Base-by-base conservation (phyloP, 768 basidiomycete species). In the Sistotremastrum suecicum region DNA sequence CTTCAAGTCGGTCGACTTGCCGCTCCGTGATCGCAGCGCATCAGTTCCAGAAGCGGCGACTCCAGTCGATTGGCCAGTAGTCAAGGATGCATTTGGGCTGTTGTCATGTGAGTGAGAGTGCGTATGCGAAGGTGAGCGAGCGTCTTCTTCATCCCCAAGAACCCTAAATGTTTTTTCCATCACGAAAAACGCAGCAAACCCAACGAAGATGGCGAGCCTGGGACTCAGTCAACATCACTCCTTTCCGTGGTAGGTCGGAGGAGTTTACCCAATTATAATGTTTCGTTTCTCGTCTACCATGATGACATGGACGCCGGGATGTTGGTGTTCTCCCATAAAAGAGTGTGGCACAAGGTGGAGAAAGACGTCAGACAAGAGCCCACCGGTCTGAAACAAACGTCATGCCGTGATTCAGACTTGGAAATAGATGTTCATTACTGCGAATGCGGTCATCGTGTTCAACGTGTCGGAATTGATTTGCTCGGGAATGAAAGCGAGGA, bases 391-490 rank as follows among this genome's bases (percentile, higher is more conserved):
- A 41, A 48, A 29, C 28, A 50, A 7, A 12, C 10, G 34, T 33
- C 20, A 3, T 7, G n/a, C 29, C 29, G 32, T 7, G n/a, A 35
- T 45, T 12, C 34, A 37, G 41, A 29, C 29, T n/a, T 39, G 33
- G 37, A 29, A 36, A 28, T 11, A 39, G 39, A 39, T 39, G 36
- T 40, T 33, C 28, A 20, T 60, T 60, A 86, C 84, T 49, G 89
- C 89, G 60, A 91, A 91, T 5, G 89, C 85, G 34, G 88, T 91
- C 88, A 91, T 91, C 8, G 85, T 89, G 56, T 91, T 91, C 48
- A 92, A 71, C 39, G 87, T 89, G 59, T 86, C 70, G 10, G 73
- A 70, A 61, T 82, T 79, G 56, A 94, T 88, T 60, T 89, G 71
- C 44, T 84, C 83, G 31, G 90, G 90, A 54, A 94, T 92, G 59